Evolutionary conservation across 495 filamentous ascomycete species (phyloP).

Genomic region (Trichoderma erinaceum): DNA sequence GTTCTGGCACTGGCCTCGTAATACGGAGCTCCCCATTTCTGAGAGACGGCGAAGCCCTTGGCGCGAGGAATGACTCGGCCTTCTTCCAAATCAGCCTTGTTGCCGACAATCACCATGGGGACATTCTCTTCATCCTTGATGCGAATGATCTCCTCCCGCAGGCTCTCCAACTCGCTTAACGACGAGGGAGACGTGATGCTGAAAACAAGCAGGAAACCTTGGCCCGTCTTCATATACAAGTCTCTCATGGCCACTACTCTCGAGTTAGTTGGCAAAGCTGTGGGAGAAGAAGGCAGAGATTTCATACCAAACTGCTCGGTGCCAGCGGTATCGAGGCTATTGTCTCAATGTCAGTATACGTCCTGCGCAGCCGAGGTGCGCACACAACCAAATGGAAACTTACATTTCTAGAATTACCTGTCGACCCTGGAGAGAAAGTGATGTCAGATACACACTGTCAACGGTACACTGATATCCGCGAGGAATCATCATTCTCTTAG

Average conservation of each 20-base stretch:
- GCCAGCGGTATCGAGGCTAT: slow-evolving; percentile 88
- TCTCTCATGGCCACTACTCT: slow-evolving; percentile 58
- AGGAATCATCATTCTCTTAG: neutral
- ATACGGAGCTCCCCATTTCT: slow-evolving; percentile 88
- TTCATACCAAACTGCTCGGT: slow-evolving; percentile 96
- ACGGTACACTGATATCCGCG: neutral
- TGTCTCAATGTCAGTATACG: slow-evolving; percentile 23
- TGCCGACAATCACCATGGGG: slow-evolving; percentile 93
- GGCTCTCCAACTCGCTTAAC: slow-evolving; percentile 75
- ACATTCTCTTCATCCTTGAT: slow-evolving; percentile 93
- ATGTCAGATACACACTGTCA: neutral
- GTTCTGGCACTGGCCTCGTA: slow-evolving; percentile 89
- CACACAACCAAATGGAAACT: slow-evolving; percentile 17
- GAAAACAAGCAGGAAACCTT: slow-evolving; percentile 96
- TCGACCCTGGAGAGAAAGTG: slow-evolving; percentile 56
- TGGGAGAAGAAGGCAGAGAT: neutral
- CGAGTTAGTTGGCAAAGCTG: slow-evolving; percentile 21
- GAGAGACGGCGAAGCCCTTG: slow-evolving; percentile 78
- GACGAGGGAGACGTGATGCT: slow-evolving; percentile 87
- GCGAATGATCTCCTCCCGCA: slow-evolving; percentile 92
- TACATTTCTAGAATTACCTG: slow-evolving; percentile 97
- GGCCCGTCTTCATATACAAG: slow-evolving; percentile 93
- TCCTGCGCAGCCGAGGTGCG: neutral
- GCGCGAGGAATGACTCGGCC: slow-evolving; percentile 77
- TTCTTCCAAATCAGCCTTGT: slow-evolving; percentile 94